Percentiles rank a stretch among this genome's conserved stretches.
Conservation (phyloP, 306 rosid species). For the Trifolium repens region DNA sequence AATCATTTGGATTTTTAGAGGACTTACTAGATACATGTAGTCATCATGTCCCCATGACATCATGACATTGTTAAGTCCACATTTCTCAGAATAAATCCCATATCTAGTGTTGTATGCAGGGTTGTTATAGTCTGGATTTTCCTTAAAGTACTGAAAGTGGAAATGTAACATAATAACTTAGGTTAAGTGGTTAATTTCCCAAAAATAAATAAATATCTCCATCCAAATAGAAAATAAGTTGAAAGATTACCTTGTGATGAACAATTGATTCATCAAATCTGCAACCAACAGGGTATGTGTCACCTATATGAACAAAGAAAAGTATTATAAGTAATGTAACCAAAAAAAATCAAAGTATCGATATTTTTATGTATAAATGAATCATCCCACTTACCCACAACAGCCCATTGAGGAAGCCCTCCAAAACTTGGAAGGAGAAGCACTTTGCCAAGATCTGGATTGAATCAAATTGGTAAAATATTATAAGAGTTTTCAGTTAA, state of each 20-base stretch:
- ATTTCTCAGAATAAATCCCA: constrained; percentile 70
- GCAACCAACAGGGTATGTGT: constrained; percentile 85
- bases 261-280: constrained; percentile 73
- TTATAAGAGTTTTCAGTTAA: no score
- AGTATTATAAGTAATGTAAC: not conserved
- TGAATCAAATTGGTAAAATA: constrained; percentile 19
- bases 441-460: constrained; percentile 83
- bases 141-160: constrained; percentile 61
- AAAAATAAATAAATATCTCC: not conserved
- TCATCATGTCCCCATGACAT: constrained; percentile 98
- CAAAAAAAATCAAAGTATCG: no score
- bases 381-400: constrained; percentile 55
- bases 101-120: constrained; percentile 62
- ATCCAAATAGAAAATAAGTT: not conserved
- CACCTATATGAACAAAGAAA: constrained; percentile 51
- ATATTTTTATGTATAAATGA: no score
- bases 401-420: constrained; percentile 93
- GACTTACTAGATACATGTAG: constrained; percentile 78
- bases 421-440: constrained; percentile 85
- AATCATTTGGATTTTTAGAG: not conserved
- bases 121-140: constrained; percentile 59
- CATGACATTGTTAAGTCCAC: constrained; percentile 78
- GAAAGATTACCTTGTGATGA: constrained; percentile 66
- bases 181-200: constrained; percentile 14
- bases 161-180: not conserved